Conservation (phyloP, 2,329 filamentous ascomycete genomes). For the Paecilomyces dactylethromorphus region DNA sequence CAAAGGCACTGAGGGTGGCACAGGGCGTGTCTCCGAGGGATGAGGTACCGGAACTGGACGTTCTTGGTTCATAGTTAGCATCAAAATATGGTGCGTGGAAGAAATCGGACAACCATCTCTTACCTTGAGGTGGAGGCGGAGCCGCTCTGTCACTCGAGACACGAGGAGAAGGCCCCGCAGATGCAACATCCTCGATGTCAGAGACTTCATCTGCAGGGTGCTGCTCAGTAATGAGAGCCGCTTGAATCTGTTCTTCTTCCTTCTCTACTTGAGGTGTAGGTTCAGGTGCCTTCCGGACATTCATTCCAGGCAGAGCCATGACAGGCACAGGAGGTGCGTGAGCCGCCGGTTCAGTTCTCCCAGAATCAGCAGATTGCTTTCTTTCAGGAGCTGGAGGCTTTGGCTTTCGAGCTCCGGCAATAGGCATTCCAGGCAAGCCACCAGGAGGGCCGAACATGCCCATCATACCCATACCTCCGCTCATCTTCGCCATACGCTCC, state of each 20-base stretch:
- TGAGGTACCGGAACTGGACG: constrained; percentile 40
- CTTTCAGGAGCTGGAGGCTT: constrained; percentile 30
- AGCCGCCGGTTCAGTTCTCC: constrained; percentile 20
- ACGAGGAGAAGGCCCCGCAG: constrained; percentile 25
- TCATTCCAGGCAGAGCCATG: constrained; percentile 65
- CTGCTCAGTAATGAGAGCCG: constrained; percentile 35
- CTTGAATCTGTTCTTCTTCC: constrained; percentile 44
- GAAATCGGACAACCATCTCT: constrained; percentile 14
- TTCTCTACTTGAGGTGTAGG: constrained; percentile 42
- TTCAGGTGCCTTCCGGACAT: constrained; percentile 45
- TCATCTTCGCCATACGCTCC: constrained; percentile 97
- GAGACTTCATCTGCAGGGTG: constrained; percentile 42
- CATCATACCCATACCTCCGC: constrained; percentile 93
- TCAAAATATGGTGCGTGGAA: neutral
- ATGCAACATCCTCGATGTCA: constrained; percentile 48
- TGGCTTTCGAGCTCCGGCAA: constrained; percentile 42
- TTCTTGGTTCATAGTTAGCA: constrained; percentile 23
- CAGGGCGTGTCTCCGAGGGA: constrained; percentile 30
- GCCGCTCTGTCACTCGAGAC: constrained; percentile 36
- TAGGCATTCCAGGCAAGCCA: constrained; percentile 56
- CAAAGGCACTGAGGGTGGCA: constrained; percentile 29
- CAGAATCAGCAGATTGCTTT: constrained; percentile 22
- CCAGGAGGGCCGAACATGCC: constrained; percentile 78
- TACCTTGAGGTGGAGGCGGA: constrained; percentile 48
- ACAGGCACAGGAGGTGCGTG: constrained; percentile 45